Evolutionary conservation across 495 filamentous ascomycete genomes (phyloP), one percentile per base, ranked within the genome.

Genomic region (Lepraria neglecta): DNA sequence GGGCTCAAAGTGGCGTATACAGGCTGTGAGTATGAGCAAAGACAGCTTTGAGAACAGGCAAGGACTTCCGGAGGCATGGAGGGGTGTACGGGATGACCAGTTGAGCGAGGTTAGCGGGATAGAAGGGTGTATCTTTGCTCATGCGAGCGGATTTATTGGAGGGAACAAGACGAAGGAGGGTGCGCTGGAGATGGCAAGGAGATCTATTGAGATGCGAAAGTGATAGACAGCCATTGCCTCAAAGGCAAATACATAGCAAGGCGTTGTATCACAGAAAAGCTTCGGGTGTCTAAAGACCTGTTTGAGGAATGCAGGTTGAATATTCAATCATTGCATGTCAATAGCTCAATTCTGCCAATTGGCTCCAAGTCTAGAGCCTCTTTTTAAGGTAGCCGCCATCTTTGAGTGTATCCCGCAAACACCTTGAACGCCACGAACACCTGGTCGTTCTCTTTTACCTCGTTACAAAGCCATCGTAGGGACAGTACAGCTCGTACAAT

Each of bases 101-200:
- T 75, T 98, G 60, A 87, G 90, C 70, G 76, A 82, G 60, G 78
- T 95, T 7, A 74, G 82, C 40, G 90, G 90, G 0, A 77, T 94
- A 5, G 75, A 79, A 63, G 94, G 92, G 6, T 83, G 88, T 44
- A 84, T 97, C 27, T 98, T 98, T 71, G 87, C 96, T 57, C 94
- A 98, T 67, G 92, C 94, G 9, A 87, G 85, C 57, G 95, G 94
- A 5, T 98, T 98, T 72, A 96, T 97, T 72, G 94, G 95, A 19
- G 94, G 94, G 3, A 95, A 96, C 71, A 85, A 86, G 77, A 92
- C 86, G 0, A 91, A 85, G 69, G 90, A 95, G 54, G 95, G 94
- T n/a, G 92, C 85, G 30, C 77, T 89, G 69, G 82, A 84, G 53
- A 92, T 97, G 90, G 91, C 92, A 44, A 76, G 82, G 68, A 89